Evolutionary conservation across 2,329 filamentous ascomycete genomes (phyloP), one percentile per base, ranked within the genome.

Genomic region (Coniochaeta sp.): DNA sequence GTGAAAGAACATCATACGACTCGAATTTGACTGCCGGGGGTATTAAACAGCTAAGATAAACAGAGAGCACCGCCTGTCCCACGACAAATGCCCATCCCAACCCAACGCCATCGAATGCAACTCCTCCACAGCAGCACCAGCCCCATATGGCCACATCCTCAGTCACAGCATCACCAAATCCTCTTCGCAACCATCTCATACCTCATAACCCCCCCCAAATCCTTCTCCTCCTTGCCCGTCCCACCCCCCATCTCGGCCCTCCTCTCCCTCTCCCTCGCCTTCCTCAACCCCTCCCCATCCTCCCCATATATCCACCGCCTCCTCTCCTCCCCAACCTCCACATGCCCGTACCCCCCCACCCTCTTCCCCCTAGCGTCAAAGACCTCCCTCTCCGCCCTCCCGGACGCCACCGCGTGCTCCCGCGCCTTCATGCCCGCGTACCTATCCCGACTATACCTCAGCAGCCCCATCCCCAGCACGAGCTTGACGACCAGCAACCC

Each of bases 171-270:
- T n/a, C n/a, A 98, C 95, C 95, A 99, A 67, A 99, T 99, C 71
- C 95, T 83, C 81, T 97, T 98, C 0, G 91, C 91, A 67, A 92
- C 88, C 95, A 98, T 97, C 71, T 92, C 91, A 76, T 97, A 99
- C 67, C 95, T 82, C 67, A 81, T 85, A 64, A 86, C 91, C 71
- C 77, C 85, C 69, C 81, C 89, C 74, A 85, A 85, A 71, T 84
- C 85, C 58, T 84, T 81, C 60, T 81, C 76, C 63, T 78, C 78
- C 36, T 74, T 76, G 26, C 80, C 81, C 65, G 82, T 86, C 64
- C 85, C 84, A 36, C 34, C 34, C 3, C 47, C 47, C 14, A 8
- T 8, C 63, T 83, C 84, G 7, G 81, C 82, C 67, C 83, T 79
- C 68, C 84, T 83, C 62, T 88, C 86, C 64, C 86, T 85, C 62